Evolutionary conservation across 1,284 basidiomycete species (phyloP), one percentile per base, ranked within the genome.

Genomic region (Cerioporus squamosus): DNA sequence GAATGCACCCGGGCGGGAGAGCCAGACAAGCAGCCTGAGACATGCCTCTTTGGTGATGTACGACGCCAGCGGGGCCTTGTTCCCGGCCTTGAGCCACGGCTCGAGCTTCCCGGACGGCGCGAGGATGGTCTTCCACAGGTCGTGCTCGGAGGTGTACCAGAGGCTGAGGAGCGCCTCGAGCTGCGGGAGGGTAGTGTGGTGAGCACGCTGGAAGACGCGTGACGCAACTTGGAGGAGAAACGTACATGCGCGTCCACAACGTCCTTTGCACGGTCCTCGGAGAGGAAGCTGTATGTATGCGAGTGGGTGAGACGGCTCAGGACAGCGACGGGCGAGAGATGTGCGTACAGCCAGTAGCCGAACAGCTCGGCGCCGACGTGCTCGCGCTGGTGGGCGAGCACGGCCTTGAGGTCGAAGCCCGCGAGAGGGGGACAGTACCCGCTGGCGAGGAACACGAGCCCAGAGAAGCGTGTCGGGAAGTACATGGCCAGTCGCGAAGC

Each of bases 381-480:
- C 71, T 87, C 55, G 75, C 88, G 57, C 82, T 87, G 63, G 38
- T 53, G 24, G 17, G 46, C 51, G 42, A 65, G 49, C 12, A 55
- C 57, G 22, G 33, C 45, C 44, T 61, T 54, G 10, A 62, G 55
- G 46, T 64, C 70, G 20, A 71, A 50, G 52, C 66, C 57, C 1
- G 70, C 64, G 15, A 59, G 60, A 1, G 78, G 76, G 4, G 75
- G 67, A 2, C 64, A 53, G 62, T 79, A 81, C 10, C 74, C 73
- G 15, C 77, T 70, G n/a, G 75, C 69, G 4, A 82, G 62, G 66
- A 80, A 81, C 2, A 68, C 79, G 56, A 75, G 77, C 4, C 69
- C 79, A 31, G 69, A 54, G 68, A 80, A 79, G 2, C 80, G 77
- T 7, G 77, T 71, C 9, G 71, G 68, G 58, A 75, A 69, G 50